Evolutionary conservation across 148 eudicot species (phyloP).

Genomic region (Rhododendron simsii): DNA sequence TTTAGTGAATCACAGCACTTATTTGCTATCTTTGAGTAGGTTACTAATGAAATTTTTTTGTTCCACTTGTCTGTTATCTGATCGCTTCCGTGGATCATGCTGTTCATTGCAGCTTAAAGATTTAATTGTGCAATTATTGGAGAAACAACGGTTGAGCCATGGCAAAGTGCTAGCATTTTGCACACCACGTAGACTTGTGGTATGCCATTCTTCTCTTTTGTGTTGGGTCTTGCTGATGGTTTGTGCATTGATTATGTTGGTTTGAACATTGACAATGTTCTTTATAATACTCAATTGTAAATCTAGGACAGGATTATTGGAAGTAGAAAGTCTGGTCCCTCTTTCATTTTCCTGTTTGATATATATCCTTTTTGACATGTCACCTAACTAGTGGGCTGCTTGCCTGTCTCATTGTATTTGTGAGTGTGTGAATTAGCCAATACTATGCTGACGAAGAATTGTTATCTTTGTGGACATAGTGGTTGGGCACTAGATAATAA

Average conservation of each 20-base stretch:
- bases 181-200: slow-evolving; percentile 97
- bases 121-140: slow-evolving; percentile 58
- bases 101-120: slow-evolving; percentile 62
- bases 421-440: not conserved
- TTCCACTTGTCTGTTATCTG: not conserved
- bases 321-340: not conserved
- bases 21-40: not conserved
- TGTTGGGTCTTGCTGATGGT: slow-evolving; percentile 4
- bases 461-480: not conserved
- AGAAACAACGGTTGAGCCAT: slow-evolving; percentile 77
- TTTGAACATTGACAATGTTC: slow-evolving; percentile 3
- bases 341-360: not conserved
- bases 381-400: not conserved
- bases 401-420: not conserved
- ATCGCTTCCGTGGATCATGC: not conserved
- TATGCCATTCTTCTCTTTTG: slow-evolving; percentile 26
- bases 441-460: not conserved
- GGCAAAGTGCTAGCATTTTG: slow-evolving; percentile 68
- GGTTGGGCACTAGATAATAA: not conserved
- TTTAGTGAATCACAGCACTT: not conserved
- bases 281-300: not conserved
- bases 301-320: not conserved
- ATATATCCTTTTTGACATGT: not conserved
- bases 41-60: not conserved
- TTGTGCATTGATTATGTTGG: not conserved